Percentiles rank a stretch among this genome's conserved stretches.
Evolutionary conservation across 2,329 filamentous ascomycete genomes (phyloP).

Genomic region (Penicillium olsonii): DNA sequence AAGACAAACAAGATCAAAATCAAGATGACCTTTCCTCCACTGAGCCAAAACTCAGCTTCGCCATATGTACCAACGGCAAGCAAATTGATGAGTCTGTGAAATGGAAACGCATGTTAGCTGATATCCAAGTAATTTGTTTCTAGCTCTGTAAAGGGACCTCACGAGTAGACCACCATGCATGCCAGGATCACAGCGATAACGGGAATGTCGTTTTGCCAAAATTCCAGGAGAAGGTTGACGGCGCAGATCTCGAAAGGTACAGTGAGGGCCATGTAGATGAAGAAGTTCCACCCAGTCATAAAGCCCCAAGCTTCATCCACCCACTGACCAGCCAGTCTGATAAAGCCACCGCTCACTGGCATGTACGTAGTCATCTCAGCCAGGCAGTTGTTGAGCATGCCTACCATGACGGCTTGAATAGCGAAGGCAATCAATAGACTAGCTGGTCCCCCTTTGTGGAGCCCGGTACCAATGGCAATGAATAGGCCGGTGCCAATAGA

Average conservation of each 20-base stretch:
- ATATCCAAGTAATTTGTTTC: slow-evolving; percentile 50
- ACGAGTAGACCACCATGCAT: too few relatives aligned
- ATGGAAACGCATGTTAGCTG: slow-evolving; percentile 63
- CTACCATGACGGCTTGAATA: slow-evolving; percentile 50
- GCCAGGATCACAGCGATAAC: too few relatives aligned
- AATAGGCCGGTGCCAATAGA: slow-evolving; percentile 59
- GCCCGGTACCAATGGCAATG: slow-evolving; percentile 55
- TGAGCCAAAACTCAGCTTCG: slow-evolving; percentile 58
- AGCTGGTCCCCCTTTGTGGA: slow-evolving; percentile 54
- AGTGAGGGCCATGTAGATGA: too few relatives aligned
- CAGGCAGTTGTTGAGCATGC: slow-evolving; percentile 50
- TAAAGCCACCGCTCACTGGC: slow-evolving; percentile 47
- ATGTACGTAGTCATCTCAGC: slow-evolving; percentile 46
- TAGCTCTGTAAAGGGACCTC: too few relatives aligned
- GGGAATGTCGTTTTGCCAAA: too few relatives aligned
- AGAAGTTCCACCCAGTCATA: too few relatives aligned
- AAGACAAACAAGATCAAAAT: slow-evolving; percentile 55
- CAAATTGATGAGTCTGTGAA: slow-evolving; percentile 45
- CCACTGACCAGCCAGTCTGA: slow-evolving; percentile 26
- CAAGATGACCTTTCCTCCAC: slow-evolving; percentile 53
- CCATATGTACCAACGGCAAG: slow-evolving; percentile 54
- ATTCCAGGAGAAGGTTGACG: slow-evolving; percentile 65
- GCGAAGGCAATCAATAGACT: slow-evolving; percentile 56
- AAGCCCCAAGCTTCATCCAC: too few relatives aligned
- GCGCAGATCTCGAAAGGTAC: slow-evolving; percentile 64